These are phyloP conservation scores for Coniochaeta prunicola DNA, from an alignment of 2,329 filamentous ascomycete species.

Conservation along the genomic window DNA sequence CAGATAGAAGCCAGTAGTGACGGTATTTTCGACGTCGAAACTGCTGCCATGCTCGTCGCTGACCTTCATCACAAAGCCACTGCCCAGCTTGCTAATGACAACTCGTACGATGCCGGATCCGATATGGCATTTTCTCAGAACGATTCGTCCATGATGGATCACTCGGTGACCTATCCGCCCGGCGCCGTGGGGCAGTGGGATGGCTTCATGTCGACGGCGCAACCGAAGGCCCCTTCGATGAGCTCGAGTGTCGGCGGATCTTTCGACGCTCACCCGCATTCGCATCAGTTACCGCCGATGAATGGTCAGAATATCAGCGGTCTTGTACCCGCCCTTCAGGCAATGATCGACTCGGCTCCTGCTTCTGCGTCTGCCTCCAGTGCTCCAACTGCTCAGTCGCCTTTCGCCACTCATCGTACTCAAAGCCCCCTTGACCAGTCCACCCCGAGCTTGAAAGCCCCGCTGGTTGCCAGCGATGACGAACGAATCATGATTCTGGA, in stretches of 20 bases:
- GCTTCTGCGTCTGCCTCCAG: constrained; percentile 51
- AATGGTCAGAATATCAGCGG: constrained; percentile 55
- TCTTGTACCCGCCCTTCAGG: constrained; percentile 58
- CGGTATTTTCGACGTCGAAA: constrained; percentile 90
- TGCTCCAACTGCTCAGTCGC: constrained; percentile 68
- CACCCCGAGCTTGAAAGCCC: constrained; percentile 61
- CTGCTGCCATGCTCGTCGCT: constrained; percentile 96
- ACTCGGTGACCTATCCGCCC: constrained; percentile 68
- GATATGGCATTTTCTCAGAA: constrained; percentile 68
- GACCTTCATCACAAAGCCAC: constrained; percentile 96
- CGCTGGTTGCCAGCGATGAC: constrained; percentile 77
- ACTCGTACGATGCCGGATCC: constrained; percentile 48
- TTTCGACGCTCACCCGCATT: constrained; percentile 56
- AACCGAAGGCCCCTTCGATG: constrained; percentile 71
- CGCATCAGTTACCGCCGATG: constrained; percentile 60
- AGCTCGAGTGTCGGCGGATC: constrained; percentile 57
- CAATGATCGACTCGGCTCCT: constrained; percentile 66
- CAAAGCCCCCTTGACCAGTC: constrained; percentile 65
- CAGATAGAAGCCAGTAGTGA: constrained; percentile 89
- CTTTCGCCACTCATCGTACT: constrained; percentile 57
- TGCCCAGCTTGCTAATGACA: constrained; percentile 52
- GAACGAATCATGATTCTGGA: constrained; percentile 80
- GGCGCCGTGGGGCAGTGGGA: constrained; percentile 89
- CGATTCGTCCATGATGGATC: constrained; percentile 66
- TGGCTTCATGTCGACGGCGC: constrained; percentile 68